Evolutionary conservation across 208 protist genomes (phyloP), one percentile per base, ranked within the genome.

Genomic region (Herpetomonas samuelpessoai): DNA sequence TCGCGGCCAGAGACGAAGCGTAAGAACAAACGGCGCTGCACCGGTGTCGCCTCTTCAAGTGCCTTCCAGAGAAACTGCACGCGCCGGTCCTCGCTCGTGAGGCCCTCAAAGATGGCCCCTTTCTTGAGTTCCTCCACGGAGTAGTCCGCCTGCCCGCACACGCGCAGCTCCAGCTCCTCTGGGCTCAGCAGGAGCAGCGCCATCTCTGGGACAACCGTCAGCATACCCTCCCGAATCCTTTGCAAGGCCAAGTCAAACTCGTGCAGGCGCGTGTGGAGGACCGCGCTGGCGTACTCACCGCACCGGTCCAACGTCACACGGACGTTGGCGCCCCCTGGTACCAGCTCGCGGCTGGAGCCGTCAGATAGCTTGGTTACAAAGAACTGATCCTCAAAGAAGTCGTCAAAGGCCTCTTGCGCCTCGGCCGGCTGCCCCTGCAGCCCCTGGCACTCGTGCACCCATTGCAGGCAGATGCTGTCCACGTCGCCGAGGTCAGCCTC

Each of bases 101-200:
- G 59, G 21, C 93, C 86, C 31, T 97, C 91, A 66, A 92, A 96
- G 14, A 85, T 68, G 25, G 90, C 84, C 24, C 77, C 74, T 21
- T 86, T 83, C 7, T 88, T 68, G 57, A 98, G 73, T 47, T 93
- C 84, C 52, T 86, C 83, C 10, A 94, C 82, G 27, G 74, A 74
- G 78, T 97, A 93, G 71, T 96, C 88, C 7, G 91, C 72, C 63
- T 83, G 76, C n/a, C 95, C 95, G 67, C 92, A 98, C 56, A 98
- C 80, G 3, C 74, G 71, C 27, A 62, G 51, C 80, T 98, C 94
- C 44, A 98, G 63, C 69, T 98, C 92, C 29, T 76, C 64, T 21
- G 93, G 91, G 10, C 84, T 88, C 22, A 96, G 61, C 29, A 98
- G 57, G 56, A 80, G 75, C 48, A 97, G 63, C 45, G 79, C 83